These are phyloP conservation scores for Paracoccidioides lutzii DNA, from an alignment of 2,329 filamentous ascomycete genomes.

Conservation along the genomic window DNA sequence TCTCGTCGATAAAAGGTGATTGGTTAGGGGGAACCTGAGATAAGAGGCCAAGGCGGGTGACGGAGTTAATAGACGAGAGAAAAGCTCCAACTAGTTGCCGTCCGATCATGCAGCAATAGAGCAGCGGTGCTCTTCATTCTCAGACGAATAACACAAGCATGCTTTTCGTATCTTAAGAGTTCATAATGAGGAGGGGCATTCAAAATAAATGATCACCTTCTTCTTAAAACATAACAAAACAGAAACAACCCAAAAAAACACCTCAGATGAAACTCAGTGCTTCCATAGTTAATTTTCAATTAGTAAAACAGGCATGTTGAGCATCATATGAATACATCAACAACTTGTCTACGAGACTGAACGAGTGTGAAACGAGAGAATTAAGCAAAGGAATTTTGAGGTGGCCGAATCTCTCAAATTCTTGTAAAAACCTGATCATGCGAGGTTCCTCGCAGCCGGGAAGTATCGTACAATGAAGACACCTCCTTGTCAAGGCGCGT, in stretches of 20 bases:
- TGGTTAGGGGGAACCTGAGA: not conserved
- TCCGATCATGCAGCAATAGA: not conserved
- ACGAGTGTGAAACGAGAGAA: not conserved
- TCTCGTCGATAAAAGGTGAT: not conserved
- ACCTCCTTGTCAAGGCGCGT: conserved; percentile 10
- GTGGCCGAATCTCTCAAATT: conserved; percentile 34
- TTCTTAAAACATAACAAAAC: not conserved
- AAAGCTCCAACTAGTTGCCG: not conserved
- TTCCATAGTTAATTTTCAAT: not conserved
- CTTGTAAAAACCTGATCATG: conserved; percentile 23
- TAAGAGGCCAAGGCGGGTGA: not conserved
- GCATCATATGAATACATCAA: not conserved
- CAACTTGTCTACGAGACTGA: not conserved
- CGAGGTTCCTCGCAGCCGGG: conserved; percentile 13
- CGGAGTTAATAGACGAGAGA: not conserved
- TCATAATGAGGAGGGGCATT: too few relatives aligned
- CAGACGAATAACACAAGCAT: too few relatives aligned
- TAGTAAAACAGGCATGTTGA: not conserved
- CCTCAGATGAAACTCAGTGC: not conserved
- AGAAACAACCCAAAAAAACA: not conserved
- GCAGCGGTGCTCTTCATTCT: too few relatives aligned
- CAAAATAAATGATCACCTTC: too few relatives aligned
- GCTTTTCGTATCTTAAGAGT: too few relatives aligned
- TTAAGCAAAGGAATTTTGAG: conserved; percentile 18
- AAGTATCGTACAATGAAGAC: conserved; percentile 10